phyloP scores from a whole-genome alignment of 208 protist genomes.

The Acanthamoeba sp. region DNA sequence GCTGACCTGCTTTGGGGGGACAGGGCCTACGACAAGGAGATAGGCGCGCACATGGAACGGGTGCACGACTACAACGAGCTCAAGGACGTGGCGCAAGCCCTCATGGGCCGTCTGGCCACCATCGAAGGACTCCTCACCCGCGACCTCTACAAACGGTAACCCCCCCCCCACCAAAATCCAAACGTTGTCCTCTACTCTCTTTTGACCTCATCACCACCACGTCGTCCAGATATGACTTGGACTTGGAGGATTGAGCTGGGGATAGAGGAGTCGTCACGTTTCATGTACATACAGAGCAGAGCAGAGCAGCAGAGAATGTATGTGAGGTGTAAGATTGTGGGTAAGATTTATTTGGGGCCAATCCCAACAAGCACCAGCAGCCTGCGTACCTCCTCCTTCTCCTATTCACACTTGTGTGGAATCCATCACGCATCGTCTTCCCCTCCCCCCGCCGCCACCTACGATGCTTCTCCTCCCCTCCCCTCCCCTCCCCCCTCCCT shows the following conservation, averaged over 20 bases:
- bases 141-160: constrained; percentile 46
- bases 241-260: background rate
- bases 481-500: too few species aligned
- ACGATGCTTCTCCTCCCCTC: too few species aligned
- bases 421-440: too few species aligned
- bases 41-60: background rate
- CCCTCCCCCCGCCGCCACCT: too few species aligned
- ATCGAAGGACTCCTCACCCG: constrained; percentile 50
- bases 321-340: too few species aligned
- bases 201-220: background rate
- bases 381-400: too few species aligned
- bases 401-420: too few species aligned
- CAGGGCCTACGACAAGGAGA: constrained; percentile 6
- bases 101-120: constrained; percentile 62
- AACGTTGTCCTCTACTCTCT: too few species aligned
- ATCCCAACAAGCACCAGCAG: too few species aligned
- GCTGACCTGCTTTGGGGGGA: background rate
- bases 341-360: too few species aligned
- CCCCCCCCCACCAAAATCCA: background rate
- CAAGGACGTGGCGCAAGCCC: constrained; percentile 52
- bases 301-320: too few species aligned
- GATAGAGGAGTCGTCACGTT: too few species aligned
- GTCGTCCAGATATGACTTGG: background rate
- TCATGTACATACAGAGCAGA: background rate
- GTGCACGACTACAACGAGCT: constrained; percentile 70